Evolutionary conservation across 495 filamentous ascomycete genomes (phyloP).

Genomic region (Parachaetomium inaequale): DNA sequence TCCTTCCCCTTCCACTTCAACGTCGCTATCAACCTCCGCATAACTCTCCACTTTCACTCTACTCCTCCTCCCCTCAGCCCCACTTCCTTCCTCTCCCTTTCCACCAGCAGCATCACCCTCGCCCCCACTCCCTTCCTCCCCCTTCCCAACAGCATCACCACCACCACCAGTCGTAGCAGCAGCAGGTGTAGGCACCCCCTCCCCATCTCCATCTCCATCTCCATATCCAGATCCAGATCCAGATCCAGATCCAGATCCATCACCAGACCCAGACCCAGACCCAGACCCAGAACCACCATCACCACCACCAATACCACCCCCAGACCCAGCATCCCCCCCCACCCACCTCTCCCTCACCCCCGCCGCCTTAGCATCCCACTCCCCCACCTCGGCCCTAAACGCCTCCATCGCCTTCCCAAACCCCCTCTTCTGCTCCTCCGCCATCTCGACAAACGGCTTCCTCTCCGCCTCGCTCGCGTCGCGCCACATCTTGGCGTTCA

Average conservation of each 20-base stretch:
- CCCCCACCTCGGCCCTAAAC: constrained; percentile 54
- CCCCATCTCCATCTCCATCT: too few relatives aligned
- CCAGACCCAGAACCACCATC: neutral
- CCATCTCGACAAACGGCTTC: constrained; percentile 69
- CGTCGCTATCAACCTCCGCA: constrained; percentile 32
- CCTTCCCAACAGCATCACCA: constrained; percentile 1
- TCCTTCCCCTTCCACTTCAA: constrained; percentile 30
- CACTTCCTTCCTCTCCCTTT: constrained; percentile 9
- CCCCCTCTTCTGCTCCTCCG: constrained; percentile 60
- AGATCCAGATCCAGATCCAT: too few relatives aligned
- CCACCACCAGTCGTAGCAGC: neutral
- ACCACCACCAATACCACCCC: neutral
- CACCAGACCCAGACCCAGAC: too few relatives aligned
- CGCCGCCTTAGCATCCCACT: constrained; percentile 67
- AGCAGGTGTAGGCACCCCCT: too few relatives aligned
- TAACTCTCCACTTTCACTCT: constrained; percentile 39
- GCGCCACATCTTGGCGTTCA: constrained; percentile 85
- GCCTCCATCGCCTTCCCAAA: constrained; percentile 55
- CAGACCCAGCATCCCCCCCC: constrained; percentile 43
- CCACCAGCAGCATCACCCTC: neutral
- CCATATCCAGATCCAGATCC: too few relatives aligned
- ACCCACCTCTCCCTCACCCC: constrained; percentile 62
- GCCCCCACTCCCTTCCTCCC: constrained; percentile 1
- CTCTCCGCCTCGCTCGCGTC: constrained; percentile 63
- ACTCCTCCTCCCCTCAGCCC: constrained; percentile 21